Evolutionary conservation across 2,329 filamentous ascomycete genomes (phyloP).

Genomic region (Anisogramma anomala): DNA sequence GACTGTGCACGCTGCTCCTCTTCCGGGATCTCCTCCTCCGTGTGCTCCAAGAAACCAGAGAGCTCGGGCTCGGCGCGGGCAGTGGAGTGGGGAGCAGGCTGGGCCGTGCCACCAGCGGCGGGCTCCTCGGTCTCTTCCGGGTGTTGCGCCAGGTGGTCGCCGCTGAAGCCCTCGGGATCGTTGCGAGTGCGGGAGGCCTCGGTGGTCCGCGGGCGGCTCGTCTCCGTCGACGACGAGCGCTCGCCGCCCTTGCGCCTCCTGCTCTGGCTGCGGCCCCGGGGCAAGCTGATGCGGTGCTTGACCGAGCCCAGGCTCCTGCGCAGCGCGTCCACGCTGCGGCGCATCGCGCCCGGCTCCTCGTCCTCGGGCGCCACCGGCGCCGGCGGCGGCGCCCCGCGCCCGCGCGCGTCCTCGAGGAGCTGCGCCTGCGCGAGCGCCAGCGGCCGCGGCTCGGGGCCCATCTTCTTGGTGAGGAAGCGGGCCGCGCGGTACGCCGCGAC

Average conservation of each 20-base stretch:
- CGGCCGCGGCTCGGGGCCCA: constrained; percentile 7
- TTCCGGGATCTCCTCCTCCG: background rate
- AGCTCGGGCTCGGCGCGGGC: background rate
- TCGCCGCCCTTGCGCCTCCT: background rate
- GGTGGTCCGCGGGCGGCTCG: background rate
- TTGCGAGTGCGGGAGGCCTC: background rate
- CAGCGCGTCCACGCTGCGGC: background rate
- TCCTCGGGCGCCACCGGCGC: background rate
- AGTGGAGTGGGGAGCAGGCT: background rate
- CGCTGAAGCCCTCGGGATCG: background rate
- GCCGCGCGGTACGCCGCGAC: constrained; percentile 1
- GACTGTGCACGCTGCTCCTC: background rate
- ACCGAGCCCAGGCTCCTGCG: background rate
- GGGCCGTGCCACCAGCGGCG: background rate
- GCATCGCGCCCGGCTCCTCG: background rate
- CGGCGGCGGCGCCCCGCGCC: background rate
- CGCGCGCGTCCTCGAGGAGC: constrained; percentile 2
- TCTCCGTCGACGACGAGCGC: background rate
- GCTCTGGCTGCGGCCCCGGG: background rate
- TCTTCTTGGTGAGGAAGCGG: constrained; percentile 1
- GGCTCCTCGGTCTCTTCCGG: background rate
- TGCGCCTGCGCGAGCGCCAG: background rate
- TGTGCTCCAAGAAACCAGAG: constrained; percentile 7
- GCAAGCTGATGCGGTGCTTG: background rate
- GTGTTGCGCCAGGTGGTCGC: constrained; percentile 2